Evolutionary conservation across 805 yeast genomes (phyloP).

Genomic region (Schwanniomyces vanrijiae): DNA sequence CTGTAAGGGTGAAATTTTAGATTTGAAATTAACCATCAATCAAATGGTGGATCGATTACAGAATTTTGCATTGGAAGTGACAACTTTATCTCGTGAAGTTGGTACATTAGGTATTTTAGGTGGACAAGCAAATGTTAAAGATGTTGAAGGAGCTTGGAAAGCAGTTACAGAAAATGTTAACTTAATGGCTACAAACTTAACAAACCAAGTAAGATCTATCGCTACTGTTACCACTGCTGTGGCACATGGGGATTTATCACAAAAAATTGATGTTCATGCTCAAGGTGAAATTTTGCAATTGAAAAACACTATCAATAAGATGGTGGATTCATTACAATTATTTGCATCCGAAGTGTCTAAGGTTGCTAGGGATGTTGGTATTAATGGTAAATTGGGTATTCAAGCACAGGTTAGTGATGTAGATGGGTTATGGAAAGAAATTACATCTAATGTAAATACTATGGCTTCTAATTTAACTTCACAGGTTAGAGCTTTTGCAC

Average conservation of each 20-base stretch:
- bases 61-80: constrained; percentile 46
- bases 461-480: constrained; percentile 94
- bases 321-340: constrained; percentile 88
- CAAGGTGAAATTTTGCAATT: constrained; percentile 87
- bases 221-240: constrained; percentile 92
- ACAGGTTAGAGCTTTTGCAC: constrained; percentile 91
- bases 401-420: constrained; percentile 90
- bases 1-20: constrained; percentile 63
- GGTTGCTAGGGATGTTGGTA: constrained; percentile 91
- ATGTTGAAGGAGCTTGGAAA: constrained; percentile 52
- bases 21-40: constrained; percentile 47
- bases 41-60: constrained; percentile 54
- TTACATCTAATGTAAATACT: constrained; percentile 86
- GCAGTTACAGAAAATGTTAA: constrained; percentile 49
- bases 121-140: constrained; percentile 52
- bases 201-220: constrained; percentile 82
- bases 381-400: constrained; percentile 88
- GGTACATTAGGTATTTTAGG: constrained; percentile 49
- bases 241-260: constrained; percentile 84
- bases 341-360: constrained; percentile 87
- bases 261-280: constrained; percentile 84
- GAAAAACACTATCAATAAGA: constrained; percentile 83
- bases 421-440: constrained; percentile 90
- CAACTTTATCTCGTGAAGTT: constrained; percentile 47
- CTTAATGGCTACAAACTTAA: constrained; percentile 48